A percentile compares a stretch with the other conserved stretches of the same genome.
Evolutionary conservation across 164 flowering plant species (phyloP).

Genomic region (Protea cynaroides): DNA sequence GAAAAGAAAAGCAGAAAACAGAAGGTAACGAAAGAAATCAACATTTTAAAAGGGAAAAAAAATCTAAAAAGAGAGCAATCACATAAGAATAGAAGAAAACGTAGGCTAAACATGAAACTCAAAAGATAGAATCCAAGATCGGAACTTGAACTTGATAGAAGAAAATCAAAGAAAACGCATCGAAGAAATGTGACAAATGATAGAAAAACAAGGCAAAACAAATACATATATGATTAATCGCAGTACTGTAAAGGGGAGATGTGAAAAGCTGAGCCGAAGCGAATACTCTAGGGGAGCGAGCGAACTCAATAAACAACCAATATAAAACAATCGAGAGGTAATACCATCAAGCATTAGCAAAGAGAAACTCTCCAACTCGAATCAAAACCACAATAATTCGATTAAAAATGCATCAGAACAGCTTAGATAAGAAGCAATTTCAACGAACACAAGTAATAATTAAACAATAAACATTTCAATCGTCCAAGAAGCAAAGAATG

Average conservation of each 20-base stretch:
- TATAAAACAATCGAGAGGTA: too few species aligned
- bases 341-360: too few species aligned
- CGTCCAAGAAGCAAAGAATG: background rate
- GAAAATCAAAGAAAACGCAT: background rate
- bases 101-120: background rate
- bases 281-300: background rate
- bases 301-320: background rate
- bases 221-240: too few species aligned
- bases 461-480: background rate
- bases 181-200: background rate
- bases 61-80: background rate
- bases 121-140: conserved; percentile 3
- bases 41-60: background rate
- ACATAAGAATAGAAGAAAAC: background rate
- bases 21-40: background rate
- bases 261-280: background rate
- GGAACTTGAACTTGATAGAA: background rate
- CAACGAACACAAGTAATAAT: background rate
- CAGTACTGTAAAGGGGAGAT: too few species aligned
- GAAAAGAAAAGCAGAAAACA: background rate
- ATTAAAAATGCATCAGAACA: background rate
- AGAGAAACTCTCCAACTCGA: too few species aligned
- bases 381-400: background rate
- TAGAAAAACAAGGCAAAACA: too few species aligned
- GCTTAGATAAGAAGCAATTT: background rate